Evolutionary conservation across 139 green algal genomes (phyloP).

Genomic region (Chlorella sorokiniana): DNA sequence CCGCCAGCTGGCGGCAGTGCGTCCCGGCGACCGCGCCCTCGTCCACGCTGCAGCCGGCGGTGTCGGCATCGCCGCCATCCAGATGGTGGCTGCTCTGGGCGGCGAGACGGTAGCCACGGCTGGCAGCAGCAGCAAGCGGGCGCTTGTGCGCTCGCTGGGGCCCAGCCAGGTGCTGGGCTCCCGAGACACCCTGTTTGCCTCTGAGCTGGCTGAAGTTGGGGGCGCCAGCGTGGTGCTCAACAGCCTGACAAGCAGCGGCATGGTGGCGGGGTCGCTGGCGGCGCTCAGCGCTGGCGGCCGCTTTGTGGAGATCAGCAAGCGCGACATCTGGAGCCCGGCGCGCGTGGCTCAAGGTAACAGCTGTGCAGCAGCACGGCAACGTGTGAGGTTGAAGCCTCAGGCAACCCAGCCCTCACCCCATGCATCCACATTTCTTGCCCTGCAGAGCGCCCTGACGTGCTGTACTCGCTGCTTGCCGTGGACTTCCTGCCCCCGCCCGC

Average conservation of each 20-base stretch:
- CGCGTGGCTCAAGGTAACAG: constrained; percentile 50
- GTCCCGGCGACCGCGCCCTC: constrained; percentile 48
- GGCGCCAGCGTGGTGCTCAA: constrained; percentile 77
- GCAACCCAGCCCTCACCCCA: neutral
- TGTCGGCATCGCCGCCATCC: constrained; percentile 72
- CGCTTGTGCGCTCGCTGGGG: constrained; percentile 59
- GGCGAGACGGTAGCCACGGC: constrained; percentile 67
- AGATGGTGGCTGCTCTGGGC: constrained; percentile 52
- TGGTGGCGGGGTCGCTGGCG: constrained; percentile 58
- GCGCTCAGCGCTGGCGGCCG: constrained; percentile 46
- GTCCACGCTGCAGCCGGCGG: constrained; percentile 63
- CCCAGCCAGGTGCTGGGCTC: constrained; percentile 55
- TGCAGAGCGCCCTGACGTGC: constrained; percentile 78
- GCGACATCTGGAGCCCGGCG: constrained; percentile 80
- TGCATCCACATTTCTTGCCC: neutral
- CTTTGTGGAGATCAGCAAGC: constrained; percentile 90
- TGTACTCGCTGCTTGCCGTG: constrained; percentile 77
- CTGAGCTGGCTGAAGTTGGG: constrained; percentile 61
- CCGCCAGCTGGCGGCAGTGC: constrained; percentile 39
- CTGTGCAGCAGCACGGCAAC: neutral
- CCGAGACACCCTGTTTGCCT: constrained; percentile 69
- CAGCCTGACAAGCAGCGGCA: constrained; percentile 79
- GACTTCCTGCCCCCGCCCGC: constrained; percentile 79
- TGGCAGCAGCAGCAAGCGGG: constrained; percentile 72
- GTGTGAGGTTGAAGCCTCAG: neutral